A percentile compares a stretch with the other conserved stretches of the same genome.
Conservation (phyloP, 768 basidiomycete species). For the Lactarius quietus region DNA sequence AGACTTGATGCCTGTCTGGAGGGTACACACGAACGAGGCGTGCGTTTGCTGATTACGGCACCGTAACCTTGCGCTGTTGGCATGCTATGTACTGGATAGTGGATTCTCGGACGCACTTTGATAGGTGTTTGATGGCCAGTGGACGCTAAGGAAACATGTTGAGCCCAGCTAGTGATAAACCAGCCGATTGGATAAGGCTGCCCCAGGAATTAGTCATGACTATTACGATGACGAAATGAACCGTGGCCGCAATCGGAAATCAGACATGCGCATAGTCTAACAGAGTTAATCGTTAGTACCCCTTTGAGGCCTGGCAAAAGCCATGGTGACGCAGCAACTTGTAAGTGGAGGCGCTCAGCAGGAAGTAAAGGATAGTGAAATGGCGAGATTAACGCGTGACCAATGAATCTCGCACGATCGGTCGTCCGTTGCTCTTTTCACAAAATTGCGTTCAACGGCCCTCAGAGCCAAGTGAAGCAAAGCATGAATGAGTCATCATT, state of each 20-base stretch:
- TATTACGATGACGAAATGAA: conserved; percentile 14
- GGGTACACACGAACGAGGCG: conserved; percentile 9
- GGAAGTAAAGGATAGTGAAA: background rate
- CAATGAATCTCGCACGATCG: background rate
- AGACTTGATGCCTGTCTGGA: conserved; percentile 9
- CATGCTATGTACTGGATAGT: conserved; percentile 2
- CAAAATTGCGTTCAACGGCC: background rate
- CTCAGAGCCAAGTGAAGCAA: background rate
- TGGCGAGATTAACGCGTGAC: conserved; percentile 13
- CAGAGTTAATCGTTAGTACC: background rate
- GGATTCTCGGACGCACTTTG: background rate
- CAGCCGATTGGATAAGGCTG: background rate
- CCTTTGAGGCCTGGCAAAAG: background rate
- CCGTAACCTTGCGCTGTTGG: conserved; percentile 1
- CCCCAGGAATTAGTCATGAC: background rate
- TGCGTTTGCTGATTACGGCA: conserved; percentile 14
- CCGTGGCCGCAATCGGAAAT: background rate
- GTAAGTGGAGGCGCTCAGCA: background rate
- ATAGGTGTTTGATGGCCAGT: background rate
- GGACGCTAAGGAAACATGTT: conserved; percentile 6
- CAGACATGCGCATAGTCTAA: background rate
- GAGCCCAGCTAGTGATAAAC: background rate
- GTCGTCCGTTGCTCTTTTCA: background rate
- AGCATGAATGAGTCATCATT: background rate
- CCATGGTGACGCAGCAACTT: conserved; percentile 15